Evolutionary conservation across 2,329 filamentous ascomycete species (phyloP).

Genomic region (Nemania sp.): DNA sequence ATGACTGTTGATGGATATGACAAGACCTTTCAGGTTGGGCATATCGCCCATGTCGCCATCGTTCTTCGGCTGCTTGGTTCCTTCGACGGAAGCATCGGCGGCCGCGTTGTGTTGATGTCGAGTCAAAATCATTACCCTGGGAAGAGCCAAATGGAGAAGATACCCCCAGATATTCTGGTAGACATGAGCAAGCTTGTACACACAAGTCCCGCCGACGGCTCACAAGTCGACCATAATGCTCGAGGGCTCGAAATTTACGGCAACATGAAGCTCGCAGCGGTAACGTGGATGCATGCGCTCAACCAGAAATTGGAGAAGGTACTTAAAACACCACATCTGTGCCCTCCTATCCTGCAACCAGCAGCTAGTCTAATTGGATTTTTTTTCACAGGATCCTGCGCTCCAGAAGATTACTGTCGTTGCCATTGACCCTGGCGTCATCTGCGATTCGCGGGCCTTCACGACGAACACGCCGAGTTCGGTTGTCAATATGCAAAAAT

Average conservation of each 20-base stretch:
- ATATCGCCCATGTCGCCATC: slow-evolving; percentile 43
- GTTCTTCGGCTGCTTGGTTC: slow-evolving; percentile 53
- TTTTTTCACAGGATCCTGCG: neutral
- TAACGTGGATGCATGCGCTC: slow-evolving; percentile 46
- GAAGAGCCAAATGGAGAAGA: neutral
- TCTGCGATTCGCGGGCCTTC: slow-evolving; percentile 24
- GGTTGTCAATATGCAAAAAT: neutral
- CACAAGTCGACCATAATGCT: slow-evolving; percentile 37
- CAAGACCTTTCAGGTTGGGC: slow-evolving; percentile 46
- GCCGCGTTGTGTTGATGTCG: slow-evolving; percentile 59
- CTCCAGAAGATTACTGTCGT: slow-evolving; percentile 19
- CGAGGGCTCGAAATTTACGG: slow-evolving; percentile 49
- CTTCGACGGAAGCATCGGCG: slow-evolving; percentile 62
- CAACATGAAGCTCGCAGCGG: slow-evolving; percentile 44
- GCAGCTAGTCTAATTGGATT: no score
- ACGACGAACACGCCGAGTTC: slow-evolving; percentile 15
- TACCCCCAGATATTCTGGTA: neutral
- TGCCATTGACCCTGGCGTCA: slow-evolving; percentile 25
- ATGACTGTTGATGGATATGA: slow-evolving; percentile 44
- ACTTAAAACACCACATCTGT: neutral
- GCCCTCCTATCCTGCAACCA: neutral
- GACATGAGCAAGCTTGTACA: neutral
- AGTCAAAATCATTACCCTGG: slow-evolving; percentile 37
- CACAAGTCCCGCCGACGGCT: neutral
- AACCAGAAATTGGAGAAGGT: slow-evolving; percentile 39